A percentile compares a stretch with the other conserved stretches of the same genome.
These are phyloP conservation scores for Nannochloris sp. DNA, from an alignment of 139 green algal genomes.

Conservation along the genomic window DNA sequence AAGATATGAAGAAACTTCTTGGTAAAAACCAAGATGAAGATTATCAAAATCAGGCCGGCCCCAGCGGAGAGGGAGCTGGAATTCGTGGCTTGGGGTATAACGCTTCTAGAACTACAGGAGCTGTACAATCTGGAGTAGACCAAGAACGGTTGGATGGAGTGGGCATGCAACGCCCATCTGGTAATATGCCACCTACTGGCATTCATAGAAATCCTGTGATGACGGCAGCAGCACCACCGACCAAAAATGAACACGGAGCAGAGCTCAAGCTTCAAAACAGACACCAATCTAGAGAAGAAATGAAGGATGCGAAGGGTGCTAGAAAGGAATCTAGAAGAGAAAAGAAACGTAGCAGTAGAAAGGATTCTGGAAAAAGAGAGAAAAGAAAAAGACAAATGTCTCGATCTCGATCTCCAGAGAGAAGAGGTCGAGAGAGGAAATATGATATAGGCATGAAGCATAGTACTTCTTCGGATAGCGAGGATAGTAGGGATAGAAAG, in stretches of 20 bases:
- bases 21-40: neutral
- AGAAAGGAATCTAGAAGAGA: neutral
- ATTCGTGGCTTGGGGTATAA: conserved; percentile 44
- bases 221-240: neutral
- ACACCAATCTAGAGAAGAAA: neutral
- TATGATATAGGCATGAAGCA: neutral
- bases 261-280: neutral
- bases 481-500: conserved; percentile 1
- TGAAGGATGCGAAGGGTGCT: neutral
- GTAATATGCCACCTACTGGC: neutral
- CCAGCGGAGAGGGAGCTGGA: conserved; percentile 15
- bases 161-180: neutral
- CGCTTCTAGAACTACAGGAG: neutral
- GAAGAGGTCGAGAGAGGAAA: neutral
- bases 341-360: neutral
- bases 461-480: too few relatives aligned
- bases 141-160: conserved; percentile 12
- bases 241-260: neutral
- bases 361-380: neutral
- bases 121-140: conserved; percentile 3
- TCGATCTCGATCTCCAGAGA: neutral
- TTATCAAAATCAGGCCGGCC: conserved; percentile 1
- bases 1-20: conserved; percentile 54
- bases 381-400: neutral
- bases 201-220: neutral